These are phyloP conservation scores for Lachancea thermotolerans DNA, from an alignment of 805 yeast genomes.

Conservation along the genomic window DNA sequence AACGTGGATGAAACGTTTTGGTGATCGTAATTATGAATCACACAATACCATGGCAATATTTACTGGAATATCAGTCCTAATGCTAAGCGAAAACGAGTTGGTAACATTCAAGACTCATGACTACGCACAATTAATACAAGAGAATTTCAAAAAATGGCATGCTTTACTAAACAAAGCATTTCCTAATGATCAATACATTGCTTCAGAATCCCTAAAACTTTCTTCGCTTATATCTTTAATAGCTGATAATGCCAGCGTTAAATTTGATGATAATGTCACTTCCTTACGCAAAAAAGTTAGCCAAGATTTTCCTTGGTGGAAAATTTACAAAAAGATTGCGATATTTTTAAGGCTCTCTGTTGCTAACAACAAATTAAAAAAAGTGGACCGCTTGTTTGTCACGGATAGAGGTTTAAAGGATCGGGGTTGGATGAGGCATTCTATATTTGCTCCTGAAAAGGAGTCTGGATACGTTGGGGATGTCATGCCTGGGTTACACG, in stretches of 20 bases:
- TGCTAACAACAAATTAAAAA: conserved; percentile 46
- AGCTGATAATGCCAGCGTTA: conserved; percentile 20
- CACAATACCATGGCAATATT: conserved; percentile 56
- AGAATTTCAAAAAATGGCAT: conserved; percentile 30
- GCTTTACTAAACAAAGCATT: conserved; percentile 19
- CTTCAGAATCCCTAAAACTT: background rate
- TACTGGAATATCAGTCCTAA: conserved; percentile 48
- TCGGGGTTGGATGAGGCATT: conserved; percentile 58
- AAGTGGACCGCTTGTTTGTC: conserved; percentile 50
- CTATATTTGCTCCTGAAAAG: conserved; percentile 54
- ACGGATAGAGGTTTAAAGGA: conserved; percentile 40
- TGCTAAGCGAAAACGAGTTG: conserved; percentile 52
- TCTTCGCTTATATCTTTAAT: background rate
- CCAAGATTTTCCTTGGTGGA: conserved; percentile 76
- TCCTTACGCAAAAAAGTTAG: conserved; percentile 45
- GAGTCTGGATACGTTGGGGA: conserved; percentile 44
- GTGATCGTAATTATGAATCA: conserved; percentile 45
- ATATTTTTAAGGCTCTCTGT: conserved; percentile 52
- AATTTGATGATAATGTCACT: conserved; percentile 43
- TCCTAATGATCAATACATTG: conserved; percentile 13
- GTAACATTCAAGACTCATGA: conserved; percentile 40
- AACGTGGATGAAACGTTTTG: conserved; percentile 46
- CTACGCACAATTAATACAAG: conserved; percentile 40
- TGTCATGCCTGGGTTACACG: conserved; percentile 53
- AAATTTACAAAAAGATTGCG: conserved; percentile 48